Evolutionary conservation across 306 rosid genomes (phyloP), one percentile per base, ranked within the genome.

Genomic region (Vicia sativa): DNA sequence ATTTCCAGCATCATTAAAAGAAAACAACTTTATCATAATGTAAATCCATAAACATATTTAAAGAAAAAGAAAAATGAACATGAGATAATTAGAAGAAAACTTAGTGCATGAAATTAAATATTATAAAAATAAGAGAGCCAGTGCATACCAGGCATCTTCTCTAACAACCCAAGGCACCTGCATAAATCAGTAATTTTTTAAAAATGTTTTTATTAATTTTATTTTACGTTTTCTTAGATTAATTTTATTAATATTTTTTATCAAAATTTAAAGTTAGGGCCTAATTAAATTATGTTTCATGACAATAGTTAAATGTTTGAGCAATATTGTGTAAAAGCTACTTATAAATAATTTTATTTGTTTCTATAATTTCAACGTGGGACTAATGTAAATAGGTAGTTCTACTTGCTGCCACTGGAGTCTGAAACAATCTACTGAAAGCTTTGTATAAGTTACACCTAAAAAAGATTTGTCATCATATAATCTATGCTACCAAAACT

Each of bases 181-280:
- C 98, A 93, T 42, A 93, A 80, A 65, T 93, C 98, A 80, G 98
- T 96, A 62, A 90, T 86, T 81, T 93, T n/a, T n/a, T n/a, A n/a
- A n/a, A n/a, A n/a, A n/a, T n/a, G n/a, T n/a, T n/a, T n/a, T n/a
- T n/a, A n/a, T n/a, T n/a, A n/a, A n/a, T n/a, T n/a, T n/a, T n/a
- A n/a, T n/a, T n/a, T n/a, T n/a, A n/a, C n/a, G n/a, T n/a, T n/a
- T n/a, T n/a, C n/a, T n/a, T n/a, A n/a, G n/a, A n/a, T n/a, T n/a
- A n/a, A n/a, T n/a, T n/a, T n/a, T n/a, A n/a, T n/a, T n/a, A n/a
- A n/a, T n/a, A n/a, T n/a, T n/a, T n/a, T n/a, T n/a, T n/a, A n/a
- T n/a, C n/a, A n/a, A n/a, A n/a, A n/a, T n/a, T n/a, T n/a, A n/a
- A n/a, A n/a, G n/a, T n/a, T n/a, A n/a, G n/a, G n/a, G n/a, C n/a